A percentile compares a stretch with the other conserved stretches of the same genome.
Conservation (phyloP, 352 stramenopile genomes). For the Peronospora belbahrii region DNA sequence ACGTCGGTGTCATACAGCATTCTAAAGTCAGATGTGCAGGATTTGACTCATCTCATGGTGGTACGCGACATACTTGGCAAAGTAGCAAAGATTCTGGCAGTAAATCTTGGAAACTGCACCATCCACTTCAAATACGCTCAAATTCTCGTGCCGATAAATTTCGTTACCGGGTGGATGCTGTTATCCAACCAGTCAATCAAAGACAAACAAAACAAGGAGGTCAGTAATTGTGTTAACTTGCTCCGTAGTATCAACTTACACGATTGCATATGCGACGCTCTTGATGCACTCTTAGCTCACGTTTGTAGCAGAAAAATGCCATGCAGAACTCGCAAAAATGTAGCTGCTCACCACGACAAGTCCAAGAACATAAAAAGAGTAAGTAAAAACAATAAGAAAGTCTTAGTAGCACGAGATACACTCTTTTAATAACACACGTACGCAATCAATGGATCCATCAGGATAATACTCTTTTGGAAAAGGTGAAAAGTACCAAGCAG, state of each 20-base stretch:
- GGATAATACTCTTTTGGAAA: slow-evolving; percentile 94
- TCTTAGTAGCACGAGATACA: background rate
- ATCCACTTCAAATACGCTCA: slow-evolving; percentile 96
- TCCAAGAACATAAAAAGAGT: background rate
- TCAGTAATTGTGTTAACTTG: background rate
- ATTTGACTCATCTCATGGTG: background rate
- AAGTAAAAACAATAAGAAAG: background rate
- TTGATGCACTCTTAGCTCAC: slow-evolving; percentile 57
- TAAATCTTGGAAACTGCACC: slow-evolving; percentile 95
- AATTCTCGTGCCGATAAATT: slow-evolving; percentile 91
- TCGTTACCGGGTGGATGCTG: slow-evolving; percentile 76
- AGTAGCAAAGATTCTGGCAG: slow-evolving; percentile 98
- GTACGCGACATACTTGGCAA: slow-evolving; percentile 87
- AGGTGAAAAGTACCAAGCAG: slow-evolving; percentile 96
- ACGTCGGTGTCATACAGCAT: background rate
- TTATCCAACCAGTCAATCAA: background rate
- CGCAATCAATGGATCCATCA: slow-evolving; percentile 75
- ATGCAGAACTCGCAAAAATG: slow-evolving; percentile 89
- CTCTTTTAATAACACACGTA: slow-evolving; percentile 27
- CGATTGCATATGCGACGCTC: slow-evolving; percentile 54
- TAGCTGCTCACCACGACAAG: slow-evolving; percentile 33
- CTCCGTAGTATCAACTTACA: slow-evolving; percentile 23
- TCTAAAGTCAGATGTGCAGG: background rate
- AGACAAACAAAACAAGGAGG: background rate
- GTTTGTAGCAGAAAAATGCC: slow-evolving; percentile 80